Evolutionary conservation across 495 filamentous ascomycete species (phyloP), one percentile per base, ranked within the genome.

Genomic region (Podospora pseudopauciseta): DNA sequence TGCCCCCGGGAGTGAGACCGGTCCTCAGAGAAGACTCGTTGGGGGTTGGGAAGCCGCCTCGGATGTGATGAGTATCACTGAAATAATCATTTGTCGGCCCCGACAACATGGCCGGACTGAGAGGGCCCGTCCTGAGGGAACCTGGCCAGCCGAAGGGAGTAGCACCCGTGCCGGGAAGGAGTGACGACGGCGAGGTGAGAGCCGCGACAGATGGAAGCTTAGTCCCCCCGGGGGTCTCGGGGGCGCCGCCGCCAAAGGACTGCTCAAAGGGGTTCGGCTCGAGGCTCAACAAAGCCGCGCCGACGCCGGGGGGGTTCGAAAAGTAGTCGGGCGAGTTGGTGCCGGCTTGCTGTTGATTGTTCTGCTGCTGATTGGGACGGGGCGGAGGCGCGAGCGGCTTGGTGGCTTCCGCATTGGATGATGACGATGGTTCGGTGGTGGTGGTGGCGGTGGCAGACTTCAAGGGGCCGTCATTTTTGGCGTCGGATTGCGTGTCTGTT

Each of bases 211-310:
- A 90, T 27, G 95, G 95, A 69, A 99, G 86, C 70, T 96, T 89
- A 19, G 91, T 92, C 76, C 93, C 92, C 56, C 92, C 93, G 15
- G 96, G 93, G 26, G 92, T 95, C 74, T 97, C 92, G 65, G 86
- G 85, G 15, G 90, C 82, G 32, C 71, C 61, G 28, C 76, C 84
- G 57, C 89, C 84, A 76, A 99, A 99, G 0, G 94, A 97, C 73
- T 93, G 89, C 77, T 99, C 95, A 76, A 99, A 99, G 6, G 94
- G 94, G 75, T 99, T 99, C 65, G 93, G 94, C 76, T 99, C 95
- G 71, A 91, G 85, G 64, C 88, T 89, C 67, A 85, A 77, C 87
- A 90, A 71, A 85, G 86, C 74, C 39, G 39, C 39, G 39, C 39
- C 39, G 39, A 49, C 39, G 80, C 85, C 69, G 71, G 73, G 84